Evolutionary conservation across 345 rosid species (phyloP).

Genomic region (Eucalyptus guilfoylei): DNA sequence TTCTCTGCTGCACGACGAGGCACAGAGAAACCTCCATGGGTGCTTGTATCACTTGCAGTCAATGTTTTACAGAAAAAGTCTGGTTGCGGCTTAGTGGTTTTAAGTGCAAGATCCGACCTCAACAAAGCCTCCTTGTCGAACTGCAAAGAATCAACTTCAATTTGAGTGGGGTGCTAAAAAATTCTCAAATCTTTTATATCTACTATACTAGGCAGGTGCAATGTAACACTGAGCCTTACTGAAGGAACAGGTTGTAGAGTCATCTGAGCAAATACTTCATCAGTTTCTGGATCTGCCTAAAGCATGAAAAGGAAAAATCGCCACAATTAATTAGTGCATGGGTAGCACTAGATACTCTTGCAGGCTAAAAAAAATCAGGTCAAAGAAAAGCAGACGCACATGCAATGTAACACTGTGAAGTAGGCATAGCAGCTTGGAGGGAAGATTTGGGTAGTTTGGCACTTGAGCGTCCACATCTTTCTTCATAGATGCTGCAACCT

Average conservation of each 20-base stretch:
- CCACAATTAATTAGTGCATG: neutral
- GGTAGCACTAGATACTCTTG: neutral
- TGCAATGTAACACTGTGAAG: conserved; percentile 80
- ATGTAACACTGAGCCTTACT: conserved; percentile 14
- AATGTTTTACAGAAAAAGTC: conserved; percentile 94
- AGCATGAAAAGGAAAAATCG: conserved; percentile 10
- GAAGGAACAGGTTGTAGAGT: conserved; percentile 80
- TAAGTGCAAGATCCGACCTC: conserved; percentile 84
- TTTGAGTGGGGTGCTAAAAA: neutral
- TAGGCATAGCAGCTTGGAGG: conserved; percentile 72
- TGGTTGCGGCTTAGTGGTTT: conserved; percentile 52
- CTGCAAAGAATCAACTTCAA: conserved; percentile 23
- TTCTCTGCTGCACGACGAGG: conserved; percentile 97
- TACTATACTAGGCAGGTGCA: neutral
- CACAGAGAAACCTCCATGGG: conserved; percentile 98
- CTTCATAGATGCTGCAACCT: conserved; percentile 96
- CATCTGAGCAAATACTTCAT: conserved; percentile 98
- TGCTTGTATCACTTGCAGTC: conserved; percentile 97
- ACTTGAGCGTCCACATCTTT: conserved; percentile 63
- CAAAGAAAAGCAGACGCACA: conserved; percentile 17
- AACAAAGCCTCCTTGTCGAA: conserved; percentile 79
- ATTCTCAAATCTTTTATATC: neutral
- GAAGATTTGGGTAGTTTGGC: conserved; percentile 91
- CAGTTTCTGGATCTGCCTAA: conserved; percentile 93
- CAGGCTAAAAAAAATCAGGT: neutral